These are phyloP conservation scores for Fusarium foetens DNA, from an alignment of 2,329 filamentous ascomycete species.

Conservation along the genomic window DNA sequence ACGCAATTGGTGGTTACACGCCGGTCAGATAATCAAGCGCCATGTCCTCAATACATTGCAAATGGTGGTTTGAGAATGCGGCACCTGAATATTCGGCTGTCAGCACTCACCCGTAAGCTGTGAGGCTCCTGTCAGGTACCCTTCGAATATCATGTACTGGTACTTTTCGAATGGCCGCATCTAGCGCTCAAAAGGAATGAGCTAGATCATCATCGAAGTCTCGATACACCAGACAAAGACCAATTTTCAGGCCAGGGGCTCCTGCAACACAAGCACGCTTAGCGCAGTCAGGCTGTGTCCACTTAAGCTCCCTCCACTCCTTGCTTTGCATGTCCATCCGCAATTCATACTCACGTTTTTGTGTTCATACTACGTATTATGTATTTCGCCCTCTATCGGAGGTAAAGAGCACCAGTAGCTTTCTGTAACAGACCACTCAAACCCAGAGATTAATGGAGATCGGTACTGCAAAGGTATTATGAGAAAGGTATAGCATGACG, in stretches of 20 bases:
- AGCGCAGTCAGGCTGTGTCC: conserved; percentile 26
- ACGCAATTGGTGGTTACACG: conserved; percentile 18
- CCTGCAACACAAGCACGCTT: conserved; percentile 29
- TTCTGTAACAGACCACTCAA: not conserved
- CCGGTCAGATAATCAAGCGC: not conserved
- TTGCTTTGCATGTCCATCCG: conserved; percentile 22
- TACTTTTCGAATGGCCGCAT: conserved; percentile 21
- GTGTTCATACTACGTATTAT: not conserved
- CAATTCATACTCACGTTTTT: conserved; percentile 1
- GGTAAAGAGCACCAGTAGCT: not conserved
- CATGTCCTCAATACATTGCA: conserved; percentile 14
- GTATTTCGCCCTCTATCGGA: not conserved
- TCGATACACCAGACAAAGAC: conserved; percentile 32
- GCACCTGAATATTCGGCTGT: conserved; percentile 23
- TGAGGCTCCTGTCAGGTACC: conserved; percentile 26
- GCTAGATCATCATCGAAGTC: conserved; percentile 30
- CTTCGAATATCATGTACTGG: conserved; percentile 22
- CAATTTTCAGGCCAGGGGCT: conserved; percentile 34
- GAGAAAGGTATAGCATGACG: not conserved
- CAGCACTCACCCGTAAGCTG: conserved; percentile 16
- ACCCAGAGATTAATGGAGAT: not conserved
- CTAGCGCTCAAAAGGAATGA: not conserved
- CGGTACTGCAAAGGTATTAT: not conserved
- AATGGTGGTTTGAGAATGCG: conserved; percentile 26
- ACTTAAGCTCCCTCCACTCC: conserved; percentile 45